Conservation (phyloP, 352 stramenopile genomes). For the Phytophthora macrochlamydospora region DNA sequence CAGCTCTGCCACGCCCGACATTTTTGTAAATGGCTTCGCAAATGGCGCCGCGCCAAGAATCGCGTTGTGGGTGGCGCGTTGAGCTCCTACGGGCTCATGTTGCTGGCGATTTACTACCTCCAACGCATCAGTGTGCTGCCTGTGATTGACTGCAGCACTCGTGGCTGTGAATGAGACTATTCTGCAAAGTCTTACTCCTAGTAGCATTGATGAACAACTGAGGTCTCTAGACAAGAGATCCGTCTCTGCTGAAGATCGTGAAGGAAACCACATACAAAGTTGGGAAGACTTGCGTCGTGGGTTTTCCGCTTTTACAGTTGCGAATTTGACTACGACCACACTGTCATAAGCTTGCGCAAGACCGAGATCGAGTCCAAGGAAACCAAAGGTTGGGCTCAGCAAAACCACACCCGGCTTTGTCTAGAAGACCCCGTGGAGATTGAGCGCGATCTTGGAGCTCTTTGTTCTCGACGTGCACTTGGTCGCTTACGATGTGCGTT, state of each 20-base stretch:
- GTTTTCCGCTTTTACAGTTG: conserved; percentile 83
- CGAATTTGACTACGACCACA: conserved; percentile 71
- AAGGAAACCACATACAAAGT: background rate
- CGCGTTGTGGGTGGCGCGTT: conserved; percentile 40
- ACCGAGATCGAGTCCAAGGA: conserved; percentile 36
- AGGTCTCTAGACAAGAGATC: conserved; percentile 23
- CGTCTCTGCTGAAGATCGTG: conserved; percentile 4
- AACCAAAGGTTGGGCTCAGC: conserved; percentile 53
- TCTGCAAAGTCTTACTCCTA: conserved; percentile 26
- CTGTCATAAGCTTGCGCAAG: conserved; percentile 64
- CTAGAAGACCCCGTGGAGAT: conserved; percentile 85
- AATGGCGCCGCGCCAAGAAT: conserved; percentile 46
- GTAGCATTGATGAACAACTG: conserved; percentile 28
- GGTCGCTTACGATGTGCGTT: conserved; percentile 57
- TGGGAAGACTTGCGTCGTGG: conserved; percentile 48
- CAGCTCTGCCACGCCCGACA: conserved; percentile 25
- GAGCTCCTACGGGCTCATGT: conserved; percentile 73
- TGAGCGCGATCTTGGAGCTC: conserved; percentile 64
- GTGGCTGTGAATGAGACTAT: conserved; percentile 23
- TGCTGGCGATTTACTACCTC: conserved; percentile 76
- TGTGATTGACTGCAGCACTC: conserved; percentile 43
- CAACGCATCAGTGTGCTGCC: conserved; percentile 55
- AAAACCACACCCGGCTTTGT: conserved; percentile 43
- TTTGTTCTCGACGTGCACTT: conserved; percentile 67
- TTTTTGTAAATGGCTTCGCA: conserved; percentile 62